Evolutionary conservation across 2,329 filamentous ascomycete species (phyloP), one percentile per base, ranked within the genome.

Genomic region (Microdochium trichocladiopsis): DNA sequence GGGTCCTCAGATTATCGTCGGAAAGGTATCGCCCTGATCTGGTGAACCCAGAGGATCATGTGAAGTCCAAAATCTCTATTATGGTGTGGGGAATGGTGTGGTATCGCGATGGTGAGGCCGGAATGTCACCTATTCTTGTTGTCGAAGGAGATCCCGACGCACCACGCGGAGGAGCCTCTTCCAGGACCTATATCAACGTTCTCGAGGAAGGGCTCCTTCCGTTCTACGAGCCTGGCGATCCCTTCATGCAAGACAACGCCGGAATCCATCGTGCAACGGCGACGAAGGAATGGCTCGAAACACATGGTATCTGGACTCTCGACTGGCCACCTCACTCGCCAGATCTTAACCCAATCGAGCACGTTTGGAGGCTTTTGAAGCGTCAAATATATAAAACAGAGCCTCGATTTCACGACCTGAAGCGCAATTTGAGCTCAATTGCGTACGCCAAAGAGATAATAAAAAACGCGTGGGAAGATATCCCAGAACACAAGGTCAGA

Each of bases 181-280:
- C 14, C 6, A 8, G 33, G 6, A 37, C 6, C 33, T 37, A 37
- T 37, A 37, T 43, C 12, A 45, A 23, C 18, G 80, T 37, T 16
- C 33, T 37, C 33, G 33, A 48, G 25, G 45, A 48, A 24, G 45
- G 22, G 8, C 25, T 48, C 5, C 25, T 48, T 12, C 45, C 45
- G 22, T 24, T 48, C 22, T 48, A 48, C 25, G 25, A 24, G 45
- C 45, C 45, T 24, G n/a, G 45, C 4, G 45, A 48, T 22, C 22
- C 22, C 22, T 48, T 48, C n/a, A 24, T 24, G 45, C n/a, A 48
- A 22, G 45, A 48, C 16, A 48, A 48, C 16, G 45, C 45, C n/a
- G 25, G 45, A 48, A 48, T 48, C 22, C 45, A 48, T 25, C 22
- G 22, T 48, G 22, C n/a, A 24, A 25, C 6, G 25, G 5, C 8